Base-by-base conservation (phyloP, 139 green algal species). In the Picochlorum costavermella region DNA sequence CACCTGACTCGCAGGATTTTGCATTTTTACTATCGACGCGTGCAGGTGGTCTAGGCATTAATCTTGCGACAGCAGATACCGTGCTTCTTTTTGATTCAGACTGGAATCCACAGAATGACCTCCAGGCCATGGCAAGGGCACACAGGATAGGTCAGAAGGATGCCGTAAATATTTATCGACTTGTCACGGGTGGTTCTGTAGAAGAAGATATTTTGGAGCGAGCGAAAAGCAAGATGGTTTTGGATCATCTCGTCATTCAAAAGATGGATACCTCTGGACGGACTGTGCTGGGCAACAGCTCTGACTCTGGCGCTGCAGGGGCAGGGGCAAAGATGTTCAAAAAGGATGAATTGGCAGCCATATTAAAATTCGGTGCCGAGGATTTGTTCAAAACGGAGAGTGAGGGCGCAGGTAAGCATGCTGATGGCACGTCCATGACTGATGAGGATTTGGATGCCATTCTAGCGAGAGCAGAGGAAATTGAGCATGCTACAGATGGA, bases 181-280 rank as follows among this genome's bases (percentile, higher is more conserved):
- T 69, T 14, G 44, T 46, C 5, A 64, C 58, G 6, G 25, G 56
- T 17, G 58, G 58, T 12, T 33, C 58, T 64, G 58, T 64, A 2
- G 58, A 64, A 53, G 58, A 64, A 53, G 25, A 31, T n/a, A 30
- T 64, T 28, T 50, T 40, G 11, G 33, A 40, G 6, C 33, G 33
- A 40, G 33, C 33, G 11, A 40, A 40, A 75, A 71, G 81, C 28
- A 97, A 98, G 81, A 97, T 98, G 91, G 90, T 95, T 74, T 84
- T 98, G 68, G 92, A 97, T 72, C 90, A 98, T 70, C 74, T 97
- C 50, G 91, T 97, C 64, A 96, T 96, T 25, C 90, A 85, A 73
- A 82, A 79, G 69, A 95, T 96, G 84, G 91, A 96, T 78, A 92
- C 90, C 30, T 77, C 56, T 26, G 91, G 91, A 1, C 78, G 87